These are phyloP conservation scores for Seiridium cupressi DNA, from an alignment of 2,329 filamentous ascomycete species.

Conservation along the genomic window DNA sequence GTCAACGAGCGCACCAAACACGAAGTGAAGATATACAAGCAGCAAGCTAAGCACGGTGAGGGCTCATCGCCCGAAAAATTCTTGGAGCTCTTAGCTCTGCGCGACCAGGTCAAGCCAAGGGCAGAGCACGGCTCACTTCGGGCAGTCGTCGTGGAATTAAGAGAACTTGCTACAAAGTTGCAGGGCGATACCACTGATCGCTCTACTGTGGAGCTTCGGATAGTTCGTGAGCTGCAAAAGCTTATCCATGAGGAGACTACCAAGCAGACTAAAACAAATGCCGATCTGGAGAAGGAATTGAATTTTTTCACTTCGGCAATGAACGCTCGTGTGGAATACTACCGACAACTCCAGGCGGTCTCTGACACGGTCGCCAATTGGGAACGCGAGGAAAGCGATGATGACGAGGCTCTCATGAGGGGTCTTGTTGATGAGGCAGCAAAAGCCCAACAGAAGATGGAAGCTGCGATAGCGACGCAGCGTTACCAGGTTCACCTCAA, in stretches of 20 bases:
- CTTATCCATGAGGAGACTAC: constrained; percentile 53
- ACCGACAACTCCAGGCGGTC: constrained; percentile 85
- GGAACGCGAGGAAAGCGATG: constrained; percentile 60
- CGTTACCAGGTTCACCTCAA: constrained; percentile 65
- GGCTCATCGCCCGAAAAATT: constrained; percentile 69
- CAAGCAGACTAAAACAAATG: constrained; percentile 48
- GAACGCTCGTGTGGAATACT: constrained; percentile 86
- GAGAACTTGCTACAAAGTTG: constrained; percentile 59
- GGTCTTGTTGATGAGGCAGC: constrained; percentile 44
- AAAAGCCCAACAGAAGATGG: constrained; percentile 55
- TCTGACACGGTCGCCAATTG: constrained; percentile 82
- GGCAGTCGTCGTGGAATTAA: constrained; percentile 67
- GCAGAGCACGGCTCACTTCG: constrained; percentile 63
- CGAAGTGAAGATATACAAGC: constrained; percentile 64
- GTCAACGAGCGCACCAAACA: constrained; percentile 72
- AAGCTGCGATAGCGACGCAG: constrained; percentile 66
- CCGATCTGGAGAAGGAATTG: constrained; percentile 64
- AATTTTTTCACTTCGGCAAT: constrained; percentile 75
- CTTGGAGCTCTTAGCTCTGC: constrained; percentile 48
- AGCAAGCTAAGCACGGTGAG: constrained; percentile 58
- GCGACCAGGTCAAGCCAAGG: constrained; percentile 46
- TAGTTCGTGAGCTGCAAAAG: constrained; percentile 64
- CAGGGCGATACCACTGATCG: constrained; percentile 55
- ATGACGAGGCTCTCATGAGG: constrained; percentile 34
- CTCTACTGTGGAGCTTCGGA: constrained; percentile 59